phyloP scores from a whole-genome alignment of 768 basidiomycete genomes.

The Megacollybia marginata region DNA sequence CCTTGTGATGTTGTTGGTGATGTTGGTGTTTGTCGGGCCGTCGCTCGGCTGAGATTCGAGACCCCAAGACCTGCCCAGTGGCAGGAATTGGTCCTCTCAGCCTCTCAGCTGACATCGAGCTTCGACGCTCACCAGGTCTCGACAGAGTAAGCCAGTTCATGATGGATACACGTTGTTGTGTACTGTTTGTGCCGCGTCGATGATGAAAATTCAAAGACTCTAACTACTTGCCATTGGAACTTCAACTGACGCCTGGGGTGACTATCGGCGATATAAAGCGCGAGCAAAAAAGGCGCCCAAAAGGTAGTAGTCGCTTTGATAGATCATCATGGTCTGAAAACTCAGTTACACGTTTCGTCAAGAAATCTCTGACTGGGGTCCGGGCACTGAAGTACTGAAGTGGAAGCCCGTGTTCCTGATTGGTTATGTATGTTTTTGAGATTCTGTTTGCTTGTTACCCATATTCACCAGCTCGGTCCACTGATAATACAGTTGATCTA shows the following conservation, averaged over 20 bases:
- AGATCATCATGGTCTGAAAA: neutral
- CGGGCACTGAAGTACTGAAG: too few relatives aligned
- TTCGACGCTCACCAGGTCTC: too few relatives aligned
- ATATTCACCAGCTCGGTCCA: conserved; percentile 60
- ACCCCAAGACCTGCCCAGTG: too few relatives aligned
- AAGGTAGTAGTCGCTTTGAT: neutral
- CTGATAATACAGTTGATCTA: conserved; percentile 82
- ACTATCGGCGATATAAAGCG: conserved; percentile 51
- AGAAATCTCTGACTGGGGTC: conserved; percentile 60
- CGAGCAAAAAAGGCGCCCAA: conserved; percentile 24
- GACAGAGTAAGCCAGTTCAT: too few relatives aligned
- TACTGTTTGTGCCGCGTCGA: too few relatives aligned
- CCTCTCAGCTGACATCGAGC: too few relatives aligned
- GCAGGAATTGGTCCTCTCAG: too few relatives aligned
- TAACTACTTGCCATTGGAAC: conserved; percentile 29
- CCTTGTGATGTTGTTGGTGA: too few relatives aligned
- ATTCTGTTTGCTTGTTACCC: neutral
- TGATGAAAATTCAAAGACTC: too few relatives aligned
- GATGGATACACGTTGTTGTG: too few relatives aligned
- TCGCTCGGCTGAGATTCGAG: too few relatives aligned
- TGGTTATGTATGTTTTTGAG: conserved; percentile 68
- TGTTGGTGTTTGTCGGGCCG: too few relatives aligned
- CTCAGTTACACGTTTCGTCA: conserved; percentile 71
- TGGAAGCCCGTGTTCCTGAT: conserved; percentile 87
- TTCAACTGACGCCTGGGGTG: conserved; percentile 32